Percentiles rank a stretch among this genome's conserved stretches.
Evolutionary conservation across 352 stramenopile species (phyloP).

Genomic region (Phytophthora sp.): DNA sequence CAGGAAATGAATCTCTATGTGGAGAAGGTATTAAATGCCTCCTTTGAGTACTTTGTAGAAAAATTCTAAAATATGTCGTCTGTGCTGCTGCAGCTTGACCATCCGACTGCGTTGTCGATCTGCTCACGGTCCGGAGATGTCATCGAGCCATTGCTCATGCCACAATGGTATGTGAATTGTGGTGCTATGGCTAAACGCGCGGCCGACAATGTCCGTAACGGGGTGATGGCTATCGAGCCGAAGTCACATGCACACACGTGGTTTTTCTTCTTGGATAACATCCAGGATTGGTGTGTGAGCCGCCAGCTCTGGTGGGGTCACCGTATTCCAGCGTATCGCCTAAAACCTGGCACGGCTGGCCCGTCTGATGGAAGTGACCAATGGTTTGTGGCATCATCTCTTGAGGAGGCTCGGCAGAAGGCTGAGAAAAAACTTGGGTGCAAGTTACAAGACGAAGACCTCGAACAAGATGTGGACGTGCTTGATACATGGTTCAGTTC

Average conservation of each 20-base stretch:
- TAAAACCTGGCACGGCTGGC: conserved; percentile 39
- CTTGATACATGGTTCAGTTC: conserved; percentile 99
- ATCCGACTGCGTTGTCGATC: conserved; percentile 89
- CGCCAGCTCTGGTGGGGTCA: conserved; percentile 99
- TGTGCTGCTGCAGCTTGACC: conserved; percentile 50
- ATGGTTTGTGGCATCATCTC: conserved; percentile 96
- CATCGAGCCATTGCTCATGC: conserved; percentile 99
- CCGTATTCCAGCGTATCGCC: conserved; percentile 97
- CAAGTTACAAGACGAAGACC: conserved; percentile 67
- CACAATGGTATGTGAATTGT: conserved; percentile 99
- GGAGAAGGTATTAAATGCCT: conserved; percentile 86
- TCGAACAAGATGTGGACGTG: conserved; percentile 98
- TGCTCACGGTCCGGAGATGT: conserved; percentile 99
- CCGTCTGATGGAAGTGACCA: conserved; percentile 37
- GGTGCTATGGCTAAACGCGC: conserved; percentile 94
- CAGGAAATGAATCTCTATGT: conserved; percentile 89
- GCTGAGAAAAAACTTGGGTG: conserved; percentile 87
- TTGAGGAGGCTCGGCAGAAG: conserved; percentile 91
- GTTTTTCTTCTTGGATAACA: conserved; percentile 99
- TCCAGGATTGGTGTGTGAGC: conserved; percentile 99
- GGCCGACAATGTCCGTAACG: conserved; percentile 94
- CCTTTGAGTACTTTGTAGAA: too few relatives aligned
- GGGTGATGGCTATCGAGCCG: conserved; percentile 95
- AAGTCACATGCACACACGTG: conserved; percentile 93
- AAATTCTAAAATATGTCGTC: neutral